Evolutionary conservation across 2,329 filamentous ascomycete genomes (phyloP), one percentile per base, ranked within the genome.

Genomic region (Neodidymelliopsis sp.): DNA sequence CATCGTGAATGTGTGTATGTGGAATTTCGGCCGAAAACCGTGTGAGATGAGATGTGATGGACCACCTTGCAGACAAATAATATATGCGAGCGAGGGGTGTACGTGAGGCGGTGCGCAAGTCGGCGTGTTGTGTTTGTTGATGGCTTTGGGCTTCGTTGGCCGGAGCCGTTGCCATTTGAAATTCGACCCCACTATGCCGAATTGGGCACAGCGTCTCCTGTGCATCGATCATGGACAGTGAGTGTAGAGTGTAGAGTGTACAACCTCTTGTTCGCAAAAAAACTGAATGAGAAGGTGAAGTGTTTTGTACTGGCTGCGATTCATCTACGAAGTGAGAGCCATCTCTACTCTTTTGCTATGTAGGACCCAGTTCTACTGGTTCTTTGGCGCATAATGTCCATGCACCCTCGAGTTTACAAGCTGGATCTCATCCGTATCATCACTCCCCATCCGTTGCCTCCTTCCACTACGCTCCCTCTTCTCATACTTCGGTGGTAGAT

Each of bases 1-100:
- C 84, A 86, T 86, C 64, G 74, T 63, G 63, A 29, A 37, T 51
- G 37, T 53, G 39, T 45, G 41, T 49, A 34, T 49, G 13, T 27
- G 39, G 25, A 38, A 12, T 19, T 28, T 30, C 16, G 39, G 20
- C 31, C 30, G 41, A 8, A 35, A 39, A 35, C 47, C 36, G 35
- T 47, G 28, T 23, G 40, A 35, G 40, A 46, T 44, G 37, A 33
- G 39, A 19, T 34, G 33, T 25, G 25, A 41, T 33, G 30, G 47
- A 42, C 30, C 30, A 41, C 31, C 36, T 25, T 54, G 53, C 49
- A 33, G 40, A 24, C 10, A 5, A 25, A 48, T 34, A 41, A 40
- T 24, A 51, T 19, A 28, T 19, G 49, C 13, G 45, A 37, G 49
- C 24, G 39, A 18, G 23, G 42, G 18, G 41, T 30, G 40, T 25